Conservation (phyloP, 2,329 filamentous ascomycete genomes). For the Botryosphaeria dothidea region DNA sequence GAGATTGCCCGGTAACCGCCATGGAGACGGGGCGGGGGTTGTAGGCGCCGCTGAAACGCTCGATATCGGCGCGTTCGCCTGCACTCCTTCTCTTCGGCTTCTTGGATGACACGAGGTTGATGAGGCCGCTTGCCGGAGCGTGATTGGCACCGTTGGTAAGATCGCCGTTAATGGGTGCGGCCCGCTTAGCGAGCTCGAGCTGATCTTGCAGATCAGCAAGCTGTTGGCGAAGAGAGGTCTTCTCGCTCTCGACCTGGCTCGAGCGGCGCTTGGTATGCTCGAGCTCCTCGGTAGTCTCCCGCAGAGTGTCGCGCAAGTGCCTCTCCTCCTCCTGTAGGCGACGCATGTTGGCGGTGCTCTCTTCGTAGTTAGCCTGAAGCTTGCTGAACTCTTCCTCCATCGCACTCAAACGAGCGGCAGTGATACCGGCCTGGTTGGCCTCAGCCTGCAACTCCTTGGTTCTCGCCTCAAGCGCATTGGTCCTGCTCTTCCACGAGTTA, state of each 20-base stretch:
- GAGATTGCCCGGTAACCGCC: slow-evolving; percentile 67
- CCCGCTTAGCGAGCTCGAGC: slow-evolving; percentile 80
- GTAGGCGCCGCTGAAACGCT: slow-evolving; percentile 89
- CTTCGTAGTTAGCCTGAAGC: slow-evolving; percentile 83
- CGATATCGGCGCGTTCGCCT: slow-evolving; percentile 79
- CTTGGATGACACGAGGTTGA: slow-evolving; percentile 96
- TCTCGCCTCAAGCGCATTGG: slow-evolving; percentile 84
- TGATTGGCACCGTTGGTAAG: slow-evolving; percentile 62
- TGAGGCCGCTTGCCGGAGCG: slow-evolving; percentile 70
- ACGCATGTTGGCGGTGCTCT: slow-evolving; percentile 88
- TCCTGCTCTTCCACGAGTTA: slow-evolving; percentile 91
- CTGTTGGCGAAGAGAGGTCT: slow-evolving; percentile 81
- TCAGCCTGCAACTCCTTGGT: slow-evolving; percentile 94
- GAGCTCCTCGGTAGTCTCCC: slow-evolving; percentile 76
- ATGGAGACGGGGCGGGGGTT: slow-evolving; percentile 96
- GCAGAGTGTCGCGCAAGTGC: slow-evolving; percentile 78
- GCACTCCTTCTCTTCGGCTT: slow-evolving; percentile 94
- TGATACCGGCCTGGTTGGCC: slow-evolving; percentile 96
- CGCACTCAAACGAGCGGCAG: slow-evolving; percentile 81
- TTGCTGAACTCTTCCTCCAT: slow-evolving; percentile 97
- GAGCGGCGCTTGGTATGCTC: slow-evolving; percentile 76
- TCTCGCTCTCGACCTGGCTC: slow-evolving; percentile 79
- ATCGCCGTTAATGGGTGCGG: slow-evolving; percentile 70
- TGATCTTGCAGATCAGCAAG: slow-evolving; percentile 89
- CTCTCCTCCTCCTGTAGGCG: slow-evolving; percentile 93